These are phyloP conservation scores for Spizellomyces punctatus DNA, from an alignment of 192 early-diverging fungal species.

Conservation along the genomic window DNA sequence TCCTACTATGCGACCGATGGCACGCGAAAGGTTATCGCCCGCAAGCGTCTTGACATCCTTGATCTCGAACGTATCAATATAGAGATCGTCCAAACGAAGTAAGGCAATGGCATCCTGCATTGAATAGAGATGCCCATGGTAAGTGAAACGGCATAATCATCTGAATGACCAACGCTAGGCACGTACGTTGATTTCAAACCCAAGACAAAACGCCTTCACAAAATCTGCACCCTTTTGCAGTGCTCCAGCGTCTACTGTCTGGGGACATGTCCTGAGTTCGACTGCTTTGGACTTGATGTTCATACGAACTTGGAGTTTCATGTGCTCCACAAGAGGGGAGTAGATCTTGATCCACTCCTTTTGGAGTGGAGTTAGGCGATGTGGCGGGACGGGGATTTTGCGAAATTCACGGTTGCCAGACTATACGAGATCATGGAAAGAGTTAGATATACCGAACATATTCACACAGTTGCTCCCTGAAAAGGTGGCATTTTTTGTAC, in stretches of 20 bases:
- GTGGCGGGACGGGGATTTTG: conserved; percentile 90
- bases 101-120: conserved; percentile 86
- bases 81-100: conserved; percentile 94
- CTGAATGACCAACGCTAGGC: conserved; percentile 2
- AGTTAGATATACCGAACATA: not conserved
- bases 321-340: conserved; percentile 92
- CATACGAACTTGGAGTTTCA: conserved; percentile 95
- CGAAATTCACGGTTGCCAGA: conserved; percentile 53
- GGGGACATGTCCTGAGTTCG: conserved; percentile 82
- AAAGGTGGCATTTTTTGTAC: not conserved
- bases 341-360: conserved; percentile 96
- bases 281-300: conserved; percentile 88
- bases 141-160: not conserved
- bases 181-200: conserved; percentile 77
- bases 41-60: conserved; percentile 96
- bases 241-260: conserved; percentile 86
- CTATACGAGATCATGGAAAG: conserved; percentile 8
- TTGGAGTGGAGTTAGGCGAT: conserved; percentile 89
- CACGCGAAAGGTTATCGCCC: conserved; percentile 94
- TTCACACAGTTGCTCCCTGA: not conserved
- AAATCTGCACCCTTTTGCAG: conserved; percentile 98
- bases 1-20: conserved; percentile 97
- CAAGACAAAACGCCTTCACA: conserved; percentile 88
- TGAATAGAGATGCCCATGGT: not conserved
- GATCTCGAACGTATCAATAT: conserved; percentile 95